Conservation (phyloP, 1,139 yeast genomes). For the Zygotorulaspora mrakii region DNA sequence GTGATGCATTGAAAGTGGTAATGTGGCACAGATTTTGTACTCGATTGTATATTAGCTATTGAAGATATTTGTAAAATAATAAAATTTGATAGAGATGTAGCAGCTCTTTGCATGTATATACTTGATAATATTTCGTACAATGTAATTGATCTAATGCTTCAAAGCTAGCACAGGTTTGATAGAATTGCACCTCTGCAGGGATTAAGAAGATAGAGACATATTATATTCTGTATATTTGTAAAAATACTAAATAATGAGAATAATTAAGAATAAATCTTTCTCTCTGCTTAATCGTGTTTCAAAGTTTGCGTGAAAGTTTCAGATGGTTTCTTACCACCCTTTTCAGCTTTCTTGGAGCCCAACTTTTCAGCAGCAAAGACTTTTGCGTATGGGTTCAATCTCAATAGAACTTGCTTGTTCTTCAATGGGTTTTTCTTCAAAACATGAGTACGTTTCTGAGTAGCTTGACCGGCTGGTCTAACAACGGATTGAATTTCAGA, state of each 20-base stretch:
- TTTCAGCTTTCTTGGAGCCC: conserved; percentile 77
- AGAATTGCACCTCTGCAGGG: no score
- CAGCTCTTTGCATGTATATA: no score
- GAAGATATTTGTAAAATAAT: background rate
- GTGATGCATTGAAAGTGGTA: conserved; percentile 32
- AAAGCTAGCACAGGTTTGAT: no score
- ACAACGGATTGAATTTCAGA: conserved; percentile 97
- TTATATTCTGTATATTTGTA: no score
- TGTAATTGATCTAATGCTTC: no score
- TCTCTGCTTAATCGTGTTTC: conserved; percentile 46
- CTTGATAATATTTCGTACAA: no score
- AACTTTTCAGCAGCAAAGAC: conserved; percentile 89
- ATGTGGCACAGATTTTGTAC: background rate
- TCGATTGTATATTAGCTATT: conserved; percentile 8
- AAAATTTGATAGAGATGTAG: background rate
- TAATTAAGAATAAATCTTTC: conserved; percentile 8
- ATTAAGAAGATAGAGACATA: no score
- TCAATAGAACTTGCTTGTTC: conserved; percentile 97
- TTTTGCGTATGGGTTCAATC: conserved; percentile 99
- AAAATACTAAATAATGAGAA: conserved; percentile 4
- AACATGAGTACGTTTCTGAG: conserved; percentile 92
- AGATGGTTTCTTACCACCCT: conserved; percentile 64
- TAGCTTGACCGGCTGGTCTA: conserved; percentile 93
- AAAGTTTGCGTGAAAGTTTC: conserved; percentile 67
- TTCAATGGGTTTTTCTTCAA: conserved; percentile 99